A percentile compares a stretch with the other conserved stretches of the same genome.
These are phyloP conservation scores for Ustilago loliicola DNA, from an alignment of 1,284 basidiomycete genomes.

Conservation along the genomic window DNA sequence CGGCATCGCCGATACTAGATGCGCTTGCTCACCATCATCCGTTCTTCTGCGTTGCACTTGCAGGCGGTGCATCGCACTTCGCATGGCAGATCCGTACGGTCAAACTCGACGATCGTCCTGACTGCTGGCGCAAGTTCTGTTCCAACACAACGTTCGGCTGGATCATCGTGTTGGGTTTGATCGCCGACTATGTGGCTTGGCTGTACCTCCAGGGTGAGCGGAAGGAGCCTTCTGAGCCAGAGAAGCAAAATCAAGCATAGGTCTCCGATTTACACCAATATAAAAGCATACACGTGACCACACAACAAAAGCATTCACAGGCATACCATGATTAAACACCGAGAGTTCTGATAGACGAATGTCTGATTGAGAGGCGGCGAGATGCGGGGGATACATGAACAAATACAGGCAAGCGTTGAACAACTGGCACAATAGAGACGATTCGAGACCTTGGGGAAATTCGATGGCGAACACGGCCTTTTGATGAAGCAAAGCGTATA, in stretches of 20 bases:
- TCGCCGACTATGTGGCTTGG: slow-evolving; percentile 78
- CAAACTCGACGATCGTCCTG: slow-evolving; percentile 82
- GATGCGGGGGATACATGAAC: background rate
- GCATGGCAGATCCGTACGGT: slow-evolving; percentile 79
- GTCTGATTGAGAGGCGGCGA: background rate
- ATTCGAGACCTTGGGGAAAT: background rate
- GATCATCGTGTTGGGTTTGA: slow-evolving; percentile 86
- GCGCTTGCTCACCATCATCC: slow-evolving; percentile 71
- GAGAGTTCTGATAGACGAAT: background rate
- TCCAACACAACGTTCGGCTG: slow-evolving; percentile 90
- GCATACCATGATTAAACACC: background rate
- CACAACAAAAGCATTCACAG: slow-evolving; percentile 10
- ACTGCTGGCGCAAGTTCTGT: slow-evolving; percentile 92
- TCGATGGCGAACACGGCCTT: background rate
- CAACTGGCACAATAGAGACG: background rate
- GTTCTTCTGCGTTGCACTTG: slow-evolving; percentile 82
- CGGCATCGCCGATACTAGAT: slow-evolving; percentile 21
- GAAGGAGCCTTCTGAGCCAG: background rate
- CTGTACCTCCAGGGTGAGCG: slow-evolving; percentile 28
- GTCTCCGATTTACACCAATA: background rate
- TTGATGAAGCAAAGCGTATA: background rate
- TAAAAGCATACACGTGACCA: background rate
- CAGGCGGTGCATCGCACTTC: slow-evolving; percentile 82
- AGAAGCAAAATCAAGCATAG: slow-evolving; percentile 5
- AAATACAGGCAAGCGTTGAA: background rate